phyloP scores from a whole-genome alignment of 306 rosid species.

The Vicia villosa region DNA sequence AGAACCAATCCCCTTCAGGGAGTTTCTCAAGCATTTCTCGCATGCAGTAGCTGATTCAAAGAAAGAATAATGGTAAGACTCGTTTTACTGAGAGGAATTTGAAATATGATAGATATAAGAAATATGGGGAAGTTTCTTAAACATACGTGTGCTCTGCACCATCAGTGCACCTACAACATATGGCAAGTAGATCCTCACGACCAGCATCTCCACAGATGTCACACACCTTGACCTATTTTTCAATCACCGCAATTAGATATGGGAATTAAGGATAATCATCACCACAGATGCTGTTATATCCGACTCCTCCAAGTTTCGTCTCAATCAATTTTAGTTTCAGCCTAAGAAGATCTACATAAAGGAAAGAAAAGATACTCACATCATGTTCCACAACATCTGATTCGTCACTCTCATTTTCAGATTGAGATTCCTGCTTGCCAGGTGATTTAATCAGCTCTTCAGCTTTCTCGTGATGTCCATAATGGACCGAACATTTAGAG shows the following conservation, averaged over 20 bases:
- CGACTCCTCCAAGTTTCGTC: conserved; percentile 21
- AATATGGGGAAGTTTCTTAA: conserved; percentile 23
- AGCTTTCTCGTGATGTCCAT: conserved; percentile 44
- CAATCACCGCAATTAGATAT: conserved; percentile 32
- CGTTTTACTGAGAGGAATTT: conserved; percentile 28
- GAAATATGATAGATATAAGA: conserved; percentile 28
- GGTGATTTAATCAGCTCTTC: conserved; percentile 49
- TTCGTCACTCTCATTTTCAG: conserved; percentile 77
- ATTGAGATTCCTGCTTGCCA: conserved; percentile 51
- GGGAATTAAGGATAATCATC: conserved; percentile 1
- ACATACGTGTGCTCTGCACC: conserved; percentile 99
- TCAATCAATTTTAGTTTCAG: conserved; percentile 21
- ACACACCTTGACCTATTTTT: conserved; percentile 87
- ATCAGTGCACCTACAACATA: conserved; percentile 89
- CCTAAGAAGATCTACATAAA: neutral
- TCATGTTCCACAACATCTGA: conserved; percentile 89
- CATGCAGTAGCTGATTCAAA: conserved; percentile 86
- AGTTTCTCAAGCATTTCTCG: conserved; percentile 84
- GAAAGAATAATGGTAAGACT: conserved; percentile 34
- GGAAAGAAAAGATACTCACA: conserved; percentile 57
- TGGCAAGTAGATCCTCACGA: conserved; percentile 93
- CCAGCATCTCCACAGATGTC: conserved; percentile 99
- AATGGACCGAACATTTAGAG: conserved; percentile 42
- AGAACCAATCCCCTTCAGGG: conserved; percentile 91
- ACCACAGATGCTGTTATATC: conserved; percentile 8